Evolutionary conservation across 257 asterid species (phyloP).

Genomic region (Cruciata laevipes): DNA sequence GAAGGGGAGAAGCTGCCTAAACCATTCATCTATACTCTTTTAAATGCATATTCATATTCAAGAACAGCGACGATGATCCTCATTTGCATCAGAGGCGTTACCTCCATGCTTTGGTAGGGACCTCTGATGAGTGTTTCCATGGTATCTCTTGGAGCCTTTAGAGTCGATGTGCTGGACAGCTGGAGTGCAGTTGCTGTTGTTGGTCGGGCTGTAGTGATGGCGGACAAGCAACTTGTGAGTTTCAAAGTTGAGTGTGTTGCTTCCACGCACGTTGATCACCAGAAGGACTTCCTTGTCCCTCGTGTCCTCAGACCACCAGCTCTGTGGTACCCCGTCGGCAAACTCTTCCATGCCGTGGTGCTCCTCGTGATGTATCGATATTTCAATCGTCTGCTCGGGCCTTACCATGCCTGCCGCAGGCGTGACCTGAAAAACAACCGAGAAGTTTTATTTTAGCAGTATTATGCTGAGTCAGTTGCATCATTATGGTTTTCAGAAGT

Average conservation of each 20-base stretch:
- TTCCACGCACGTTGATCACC: slow-evolving; percentile 48
- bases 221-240: slow-evolving; percentile 45
- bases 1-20: background rate
- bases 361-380: slow-evolving; percentile 59
- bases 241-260: slow-evolving; percentile 37
- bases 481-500: background rate
- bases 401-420: slow-evolving; percentile 63
- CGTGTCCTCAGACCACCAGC: slow-evolving; percentile 79
- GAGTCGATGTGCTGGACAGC: slow-evolving; percentile 18
- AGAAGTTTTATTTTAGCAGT: background rate
- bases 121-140: slow-evolving; percentile 31
- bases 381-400: slow-evolving; percentile 51
- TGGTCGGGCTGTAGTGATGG: slow-evolving; percentile 30
- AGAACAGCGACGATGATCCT: slow-evolving; percentile 19
- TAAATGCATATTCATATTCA: slow-evolving; percentile 6
- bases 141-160: slow-evolving; percentile 31
- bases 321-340: slow-evolving; percentile 58
- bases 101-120: slow-evolving; percentile 17
- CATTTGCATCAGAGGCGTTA: slow-evolving; percentile 12
- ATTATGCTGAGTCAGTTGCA: background rate
- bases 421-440: slow-evolving; percentile 38
- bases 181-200: background rate
- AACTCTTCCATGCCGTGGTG: slow-evolving; percentile 48
- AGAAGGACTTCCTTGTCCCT: slow-evolving; percentile 63
- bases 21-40: background rate